Conservation (phyloP, 148 eudicot genomes). For the Spergularia bocconei region DNA sequence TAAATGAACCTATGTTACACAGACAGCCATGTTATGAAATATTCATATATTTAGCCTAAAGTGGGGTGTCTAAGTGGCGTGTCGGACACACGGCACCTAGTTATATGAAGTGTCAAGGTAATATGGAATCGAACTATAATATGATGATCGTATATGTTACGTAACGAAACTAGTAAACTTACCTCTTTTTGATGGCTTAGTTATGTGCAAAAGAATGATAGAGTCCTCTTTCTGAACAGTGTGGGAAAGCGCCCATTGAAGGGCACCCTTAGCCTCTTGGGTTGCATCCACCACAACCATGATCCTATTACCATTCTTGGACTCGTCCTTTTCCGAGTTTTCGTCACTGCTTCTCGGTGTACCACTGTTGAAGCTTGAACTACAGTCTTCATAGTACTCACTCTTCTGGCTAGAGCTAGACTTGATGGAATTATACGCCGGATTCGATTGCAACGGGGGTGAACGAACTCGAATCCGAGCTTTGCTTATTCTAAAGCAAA, state of each 20-base stretch:
- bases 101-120: too few species aligned
- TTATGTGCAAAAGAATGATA: slow-evolving; percentile 52
- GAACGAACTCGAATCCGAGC: slow-evolving; percentile 42
- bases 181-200: slow-evolving; percentile 45
- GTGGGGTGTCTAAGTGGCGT: too few species aligned
- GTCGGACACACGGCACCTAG: too few species aligned
- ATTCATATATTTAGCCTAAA: too few species aligned
- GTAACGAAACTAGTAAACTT: neutral
- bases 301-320: slow-evolving; percentile 48
- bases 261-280: slow-evolving; percentile 54
- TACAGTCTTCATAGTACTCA: slow-evolving; percentile 35
- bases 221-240: slow-evolving; percentile 61
- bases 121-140: too few species aligned
- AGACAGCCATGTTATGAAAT: too few species aligned
- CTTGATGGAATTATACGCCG: slow-evolving; percentile 44
- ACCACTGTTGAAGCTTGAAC: slow-evolving; percentile 33
- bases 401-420: slow-evolving; percentile 24
- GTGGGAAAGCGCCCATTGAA: slow-evolving; percentile 74
- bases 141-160: too few species aligned
- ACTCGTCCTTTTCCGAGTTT: slow-evolving; percentile 24
- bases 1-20: neutral
- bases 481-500: slow-evolving; percentile 40
- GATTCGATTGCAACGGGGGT: slow-evolving; percentile 43
- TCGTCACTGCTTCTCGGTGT: slow-evolving; percentile 17
- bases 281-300: slow-evolving; percentile 68